Base-by-base conservation (phyloP, 1,284 basidiomycete species). In the Fomitopsis betulina region DNA sequence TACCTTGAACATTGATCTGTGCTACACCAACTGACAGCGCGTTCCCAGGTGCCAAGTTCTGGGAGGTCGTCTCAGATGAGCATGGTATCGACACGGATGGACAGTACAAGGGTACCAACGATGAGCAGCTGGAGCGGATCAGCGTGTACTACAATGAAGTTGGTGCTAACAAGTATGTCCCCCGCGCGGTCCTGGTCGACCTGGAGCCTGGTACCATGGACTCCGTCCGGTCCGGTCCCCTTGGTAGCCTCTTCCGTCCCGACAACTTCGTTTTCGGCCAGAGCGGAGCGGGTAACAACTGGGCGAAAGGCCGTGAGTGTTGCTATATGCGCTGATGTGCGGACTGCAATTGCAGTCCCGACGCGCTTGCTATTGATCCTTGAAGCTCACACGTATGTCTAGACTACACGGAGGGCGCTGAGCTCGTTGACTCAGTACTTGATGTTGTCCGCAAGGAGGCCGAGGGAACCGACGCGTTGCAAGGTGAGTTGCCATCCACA, bases 121-220 rank as follows among this genome's bases (percentile, higher is more conserved):
- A 98, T 78, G 86, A 94, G 68, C 96, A 98, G 80, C 90, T 98
- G 68, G 96, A 98, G 79, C 91, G 95, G 68, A 97, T 98, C 80
- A 92, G 90, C 70, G 94, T 96, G 65, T 96, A 96, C 83, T 96
- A 94, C 80, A 95, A 95, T 72, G 92, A 94, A 79, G 89, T 89
- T 69, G 89, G 89, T 66, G 83, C 85, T 62, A 91, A 89, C 83
- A 96, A 96, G 82, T 98, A 97, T 72, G 96, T 98, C 71, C 96
- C 96, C 67, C 94, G 94, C 74, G 94, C 95, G 60, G 92, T 97
- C 73, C 81, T 96, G 70, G 84, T 96, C 71, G 95, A 98, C 76
- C 85, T 98, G 63, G 95, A 97, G 80, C 95, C 96, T 47, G 96
- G 95, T 71, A 97, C 95, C 56, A 96, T 97, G 94, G 94, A 97